Evolutionary conservation across 306 rosid genomes (phyloP), one percentile per base, ranked within the genome.

Genomic region (Lotus japonicus): DNA sequence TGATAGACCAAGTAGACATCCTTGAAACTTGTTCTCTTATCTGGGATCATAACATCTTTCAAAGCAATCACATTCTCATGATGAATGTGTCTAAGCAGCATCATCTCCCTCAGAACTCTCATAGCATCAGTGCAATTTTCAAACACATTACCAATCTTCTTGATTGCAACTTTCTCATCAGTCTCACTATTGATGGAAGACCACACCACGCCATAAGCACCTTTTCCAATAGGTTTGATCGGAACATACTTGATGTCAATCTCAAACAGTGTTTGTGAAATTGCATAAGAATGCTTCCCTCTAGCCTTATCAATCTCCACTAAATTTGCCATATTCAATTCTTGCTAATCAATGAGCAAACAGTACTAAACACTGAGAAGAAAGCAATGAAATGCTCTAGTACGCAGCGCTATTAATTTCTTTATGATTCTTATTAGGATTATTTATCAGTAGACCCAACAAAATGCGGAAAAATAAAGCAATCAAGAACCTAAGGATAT

Each of bases 1-100:
- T 92, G 97, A 50, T 88, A 92, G 73, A 92, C 97, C 77, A 92
- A 84, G 71, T 92, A 90, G 9, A 90, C 89, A 73, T 92, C 97
- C 79, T 72, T 86, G 77, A 90, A 90, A 58, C 79, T 84, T 46
- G 77, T 66, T 73, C 81, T 77, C n/a, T 8, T 84, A 86, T 19
- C 59, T 9, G 96, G 90, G 87, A 88, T 75, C 96, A 90, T 86
- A 41, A 92, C 87, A 83, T 92, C 97, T 81, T 86, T 90, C 73
- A 90, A 72, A 74, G 85, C 85, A 58, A 90, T 90, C 77, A 90
- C 91, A 76, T 92, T 90, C 62, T 88, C 86, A 3, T 90, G 98
- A 42, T 80, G 84, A 43, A 92, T 74, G 38, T 83, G 84, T 57
- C 91, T 73, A 44, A 92, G 94, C 51, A 90, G 81, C 83, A 80